These are phyloP conservation scores for Penicillium verhagenii DNA, from an alignment of 495 filamentous ascomycete species.

Conservation along the genomic window DNA sequence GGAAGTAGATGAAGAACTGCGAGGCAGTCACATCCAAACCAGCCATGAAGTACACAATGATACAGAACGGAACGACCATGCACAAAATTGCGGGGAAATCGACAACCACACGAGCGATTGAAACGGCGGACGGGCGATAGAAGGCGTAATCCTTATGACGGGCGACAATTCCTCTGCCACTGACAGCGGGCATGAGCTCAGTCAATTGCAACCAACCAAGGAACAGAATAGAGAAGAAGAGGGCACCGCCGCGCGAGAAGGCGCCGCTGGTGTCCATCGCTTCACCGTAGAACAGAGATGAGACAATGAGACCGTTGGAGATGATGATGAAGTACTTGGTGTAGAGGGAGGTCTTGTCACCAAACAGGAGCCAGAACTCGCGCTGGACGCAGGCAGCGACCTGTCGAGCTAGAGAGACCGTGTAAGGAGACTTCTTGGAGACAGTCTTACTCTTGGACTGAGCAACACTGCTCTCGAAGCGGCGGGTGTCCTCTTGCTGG, in stretches of 20 bases:
- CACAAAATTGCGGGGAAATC: conserved; percentile 67
- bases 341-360: conserved; percentile 69
- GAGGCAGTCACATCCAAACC: conserved; percentile 61
- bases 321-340: conserved; percentile 79
- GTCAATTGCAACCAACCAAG: conserved; percentile 74
- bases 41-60: conserved; percentile 69
- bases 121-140: conserved; percentile 72
- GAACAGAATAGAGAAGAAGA: conserved; percentile 75
- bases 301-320: conserved; percentile 70
- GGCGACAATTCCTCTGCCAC: conserved; percentile 60
- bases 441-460: conserved; percentile 67
- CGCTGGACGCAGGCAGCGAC: conserved; percentile 68
- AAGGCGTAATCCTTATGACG: conserved; percentile 75
- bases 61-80: conserved; percentile 61
- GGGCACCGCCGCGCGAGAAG: conserved; percentile 64
- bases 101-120: conserved; percentile 63
- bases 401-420: conserved; percentile 66
- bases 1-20: conserved; percentile 72
- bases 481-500: conserved; percentile 60
- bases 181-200: conserved; percentile 67
- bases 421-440: conserved; percentile 67
- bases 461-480: conserved; percentile 67
- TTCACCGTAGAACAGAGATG: conserved; percentile 70
- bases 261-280: conserved; percentile 62
- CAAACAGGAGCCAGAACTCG: conserved; percentile 74